Percentiles rank a stretch among this genome's conserved stretches.
phyloP scores from a whole-genome alignment of 345 rosid species.

The Hibiscus mutabilis region DNA sequence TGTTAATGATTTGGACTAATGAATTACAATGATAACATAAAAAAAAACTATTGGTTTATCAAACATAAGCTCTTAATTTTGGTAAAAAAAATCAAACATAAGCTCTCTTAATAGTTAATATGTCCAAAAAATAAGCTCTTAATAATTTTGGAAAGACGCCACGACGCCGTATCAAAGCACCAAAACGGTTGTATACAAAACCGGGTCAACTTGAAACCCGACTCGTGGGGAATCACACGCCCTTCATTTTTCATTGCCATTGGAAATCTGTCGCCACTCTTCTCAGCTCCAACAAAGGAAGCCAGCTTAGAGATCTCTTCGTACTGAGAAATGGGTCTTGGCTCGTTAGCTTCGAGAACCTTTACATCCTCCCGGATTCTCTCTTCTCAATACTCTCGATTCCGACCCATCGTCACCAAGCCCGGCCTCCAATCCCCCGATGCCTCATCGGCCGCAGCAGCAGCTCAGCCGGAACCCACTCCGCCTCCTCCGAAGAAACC shows the following conservation, averaged over 20 bases:
- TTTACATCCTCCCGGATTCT: slow-evolving; percentile 31
- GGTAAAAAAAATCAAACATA: no score
- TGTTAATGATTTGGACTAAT: no score
- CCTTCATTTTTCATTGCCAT: background rate
- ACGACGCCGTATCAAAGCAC: no score
- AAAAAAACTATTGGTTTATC: no score
- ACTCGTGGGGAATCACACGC: background rate
- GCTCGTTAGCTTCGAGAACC: slow-evolving; percentile 64
- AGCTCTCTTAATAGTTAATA: no score
- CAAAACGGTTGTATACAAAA: background rate
- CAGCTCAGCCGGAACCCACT: slow-evolving; percentile 38
- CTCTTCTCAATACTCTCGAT: slow-evolving; percentile 25
- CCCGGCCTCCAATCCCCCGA: slow-evolving; percentile 80
- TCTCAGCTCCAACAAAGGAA: background rate
- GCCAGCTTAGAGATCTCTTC: background rate
- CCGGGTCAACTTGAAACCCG: slow-evolving; percentile 1
- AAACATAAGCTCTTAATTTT: no score
- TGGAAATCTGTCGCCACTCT: background rate
- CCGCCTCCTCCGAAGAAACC: slow-evolving; percentile 56
- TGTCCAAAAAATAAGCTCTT: no score
- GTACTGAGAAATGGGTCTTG: slow-evolving; percentile 52
- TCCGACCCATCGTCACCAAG: slow-evolving; percentile 60
- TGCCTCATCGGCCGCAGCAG: slow-evolving; percentile 38
- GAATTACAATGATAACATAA: no score
- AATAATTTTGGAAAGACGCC: no score